Percentiles rank a stretch among this genome's conserved stretches.
These are phyloP conservation scores for Podaxis rugospora DNA, from an alignment of 768 basidiomycete genomes.

Conservation along the genomic window DNA sequence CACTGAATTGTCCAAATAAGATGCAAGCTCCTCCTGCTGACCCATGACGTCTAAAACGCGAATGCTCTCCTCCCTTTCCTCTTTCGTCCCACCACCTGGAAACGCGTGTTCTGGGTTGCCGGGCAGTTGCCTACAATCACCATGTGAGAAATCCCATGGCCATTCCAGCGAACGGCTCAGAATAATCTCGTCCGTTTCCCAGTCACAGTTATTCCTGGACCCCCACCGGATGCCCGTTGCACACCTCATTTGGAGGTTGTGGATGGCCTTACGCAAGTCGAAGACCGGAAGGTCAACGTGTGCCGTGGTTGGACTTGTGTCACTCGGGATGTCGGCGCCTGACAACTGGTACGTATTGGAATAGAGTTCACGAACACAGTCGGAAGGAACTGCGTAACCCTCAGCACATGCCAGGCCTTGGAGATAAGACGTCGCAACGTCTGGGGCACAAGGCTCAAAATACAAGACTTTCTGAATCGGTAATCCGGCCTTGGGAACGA, in stretches of 20 bases:
- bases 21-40: constrained; percentile 20
- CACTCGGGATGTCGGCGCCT: constrained; percentile 6
- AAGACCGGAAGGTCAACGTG: constrained; percentile 8
- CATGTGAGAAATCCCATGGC: constrained; percentile 6
- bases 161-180: neutral
- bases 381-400: constrained; percentile 41
- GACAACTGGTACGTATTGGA: constrained; percentile 4
- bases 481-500: constrained; percentile 69
- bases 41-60: neutral
- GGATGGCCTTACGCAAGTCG: constrained; percentile 15
- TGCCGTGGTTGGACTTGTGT: constrained; percentile 3
- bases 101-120: neutral
- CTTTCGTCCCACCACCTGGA: neutral
- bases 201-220: neutral
- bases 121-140: neutral
- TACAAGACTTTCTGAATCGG: constrained; percentile 69
- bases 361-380: constrained; percentile 42
- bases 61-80: neutral
- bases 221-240: constrained; percentile 1
- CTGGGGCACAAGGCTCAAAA: constrained; percentile 56
- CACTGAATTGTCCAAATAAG: constrained; percentile 7
- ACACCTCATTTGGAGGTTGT: constrained; percentile 12
- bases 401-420: constrained; percentile 56
- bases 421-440: constrained; percentile 63
- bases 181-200: neutral